These are phyloP conservation scores for Striga asiatica DNA, from an alignment of 257 asterid genomes.

Conservation along the genomic window DNA sequence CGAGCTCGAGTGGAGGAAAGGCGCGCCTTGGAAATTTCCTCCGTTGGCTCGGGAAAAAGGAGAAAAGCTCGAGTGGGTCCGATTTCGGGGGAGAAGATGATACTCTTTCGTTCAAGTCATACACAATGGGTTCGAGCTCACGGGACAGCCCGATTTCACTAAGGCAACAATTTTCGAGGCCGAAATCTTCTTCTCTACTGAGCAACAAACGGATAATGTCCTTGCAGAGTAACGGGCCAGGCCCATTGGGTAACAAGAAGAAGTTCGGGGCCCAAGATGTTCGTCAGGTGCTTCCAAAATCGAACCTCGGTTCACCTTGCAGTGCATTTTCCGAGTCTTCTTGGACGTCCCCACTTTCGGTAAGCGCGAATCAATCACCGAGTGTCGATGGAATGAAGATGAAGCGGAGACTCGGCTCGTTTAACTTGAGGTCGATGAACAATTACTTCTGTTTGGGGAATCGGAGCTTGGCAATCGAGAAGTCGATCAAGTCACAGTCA, in stretches of 20 bases:
- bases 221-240: slow-evolving; percentile 25
- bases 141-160: slow-evolving; percentile 43
- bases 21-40: slow-evolving; percentile 45
- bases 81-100: slow-evolving; percentile 38
- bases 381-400: slow-evolving; percentile 16
- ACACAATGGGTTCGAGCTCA: slow-evolving; percentile 11
- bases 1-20: slow-evolving; percentile 26
- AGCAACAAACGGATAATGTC: slow-evolving; percentile 41
- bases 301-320: slow-evolving; percentile 35
- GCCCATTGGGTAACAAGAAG: slow-evolving; percentile 57
- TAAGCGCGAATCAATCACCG: neutral
- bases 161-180: slow-evolving; percentile 51
- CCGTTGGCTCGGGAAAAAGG: slow-evolving; percentile 33
- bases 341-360: slow-evolving; percentile 34
- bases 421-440: slow-evolving; percentile 55
- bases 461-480: slow-evolving; percentile 41
- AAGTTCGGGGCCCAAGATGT: slow-evolving; percentile 48
- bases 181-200: slow-evolving; percentile 31
- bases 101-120: slow-evolving; percentile 25
- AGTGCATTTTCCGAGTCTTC: slow-evolving; percentile 52
- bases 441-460: slow-evolving; percentile 64
- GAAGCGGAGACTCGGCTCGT: slow-evolving; percentile 36
- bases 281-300: slow-evolving; percentile 36
- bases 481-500: slow-evolving; percentile 6
- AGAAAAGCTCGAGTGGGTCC: slow-evolving; percentile 3